These are phyloP conservation scores for Colletotrichum caudatum DNA, from an alignment of 2,329 filamentous ascomycete genomes.

Conservation along the genomic window DNA sequence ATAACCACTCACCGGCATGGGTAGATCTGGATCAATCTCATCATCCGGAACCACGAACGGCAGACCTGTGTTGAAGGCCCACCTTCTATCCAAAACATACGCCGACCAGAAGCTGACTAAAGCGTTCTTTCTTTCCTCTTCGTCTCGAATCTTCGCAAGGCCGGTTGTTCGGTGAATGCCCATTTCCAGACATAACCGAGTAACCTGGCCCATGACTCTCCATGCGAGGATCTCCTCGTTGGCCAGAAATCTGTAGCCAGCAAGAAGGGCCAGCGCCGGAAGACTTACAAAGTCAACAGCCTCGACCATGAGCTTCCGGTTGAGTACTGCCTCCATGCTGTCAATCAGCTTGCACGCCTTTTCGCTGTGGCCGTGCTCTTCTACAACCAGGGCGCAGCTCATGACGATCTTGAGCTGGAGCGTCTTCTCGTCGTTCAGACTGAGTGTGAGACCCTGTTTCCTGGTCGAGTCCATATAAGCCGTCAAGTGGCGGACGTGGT, in stretches of 20 bases:
- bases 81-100: conserved; percentile 86
- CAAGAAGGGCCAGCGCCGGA: conserved; percentile 64
- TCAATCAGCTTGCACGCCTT: conserved; percentile 80
- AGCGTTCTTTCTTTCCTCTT: conserved; percentile 75
- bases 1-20: conserved; percentile 74
- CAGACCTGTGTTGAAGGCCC: conserved; percentile 90
- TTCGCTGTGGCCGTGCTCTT: conserved; percentile 82
- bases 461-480: conserved; percentile 74
- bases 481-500: conserved; percentile 77
- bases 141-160: conserved; percentile 75
- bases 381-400: conserved; percentile 80
- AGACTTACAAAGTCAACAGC: conserved; percentile 60
- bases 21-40: conserved; percentile 84
- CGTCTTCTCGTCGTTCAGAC: conserved; percentile 66
- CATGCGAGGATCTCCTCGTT: conserved; percentile 90
- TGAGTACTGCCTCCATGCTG: conserved; percentile 78
- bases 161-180: conserved; percentile 86
- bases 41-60: conserved; percentile 88
- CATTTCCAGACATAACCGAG: conserved; percentile 82
- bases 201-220: conserved; percentile 86
- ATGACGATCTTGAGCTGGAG: conserved; percentile 86
- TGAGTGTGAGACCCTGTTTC: conserved; percentile 49
- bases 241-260: conserved; percentile 82
- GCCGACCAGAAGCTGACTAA: conserved; percentile 87
- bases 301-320: conserved; percentile 72